phyloP scores from a whole-genome alignment of 176 grass and related monocot species.

The Oryza brachyantha region DNA sequence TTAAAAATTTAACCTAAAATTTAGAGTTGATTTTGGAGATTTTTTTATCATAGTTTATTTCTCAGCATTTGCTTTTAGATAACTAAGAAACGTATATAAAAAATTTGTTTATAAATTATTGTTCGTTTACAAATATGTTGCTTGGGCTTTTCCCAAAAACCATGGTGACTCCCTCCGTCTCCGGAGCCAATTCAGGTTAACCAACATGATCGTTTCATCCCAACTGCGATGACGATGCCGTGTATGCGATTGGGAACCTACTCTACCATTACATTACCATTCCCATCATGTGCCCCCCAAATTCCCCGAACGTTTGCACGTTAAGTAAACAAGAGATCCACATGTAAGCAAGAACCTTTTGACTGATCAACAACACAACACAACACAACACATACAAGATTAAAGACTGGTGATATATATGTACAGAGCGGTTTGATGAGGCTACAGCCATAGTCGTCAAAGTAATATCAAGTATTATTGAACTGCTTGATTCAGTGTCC shows the following conservation, averaged over 20 bases:
- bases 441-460: not conserved
- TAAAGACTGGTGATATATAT: not conserved
- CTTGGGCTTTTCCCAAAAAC: no score
- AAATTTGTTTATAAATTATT: no score
- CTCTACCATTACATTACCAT: not conserved
- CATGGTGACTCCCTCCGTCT: no score
- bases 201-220: not conserved
- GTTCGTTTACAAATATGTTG: no score
- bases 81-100: no score
- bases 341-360: conserved; percentile 22
- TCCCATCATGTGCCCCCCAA: not conserved
- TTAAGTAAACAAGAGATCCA: conserved; percentile 1
- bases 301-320: not conserved
- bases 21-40: no score
- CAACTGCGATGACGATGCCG: not conserved
- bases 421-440: conserved; percentile 21
- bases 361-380: not conserved
- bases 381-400: not conserved
- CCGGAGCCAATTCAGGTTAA: not conserved
- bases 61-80: no score
- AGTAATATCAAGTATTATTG: not conserved
- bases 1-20: no score
- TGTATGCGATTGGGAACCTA: not conserved
- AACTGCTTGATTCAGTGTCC: not conserved
- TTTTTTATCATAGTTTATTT: no score